Conservation (phyloP, 345 rosid species). For the Aquilaria sinensis region DNA sequence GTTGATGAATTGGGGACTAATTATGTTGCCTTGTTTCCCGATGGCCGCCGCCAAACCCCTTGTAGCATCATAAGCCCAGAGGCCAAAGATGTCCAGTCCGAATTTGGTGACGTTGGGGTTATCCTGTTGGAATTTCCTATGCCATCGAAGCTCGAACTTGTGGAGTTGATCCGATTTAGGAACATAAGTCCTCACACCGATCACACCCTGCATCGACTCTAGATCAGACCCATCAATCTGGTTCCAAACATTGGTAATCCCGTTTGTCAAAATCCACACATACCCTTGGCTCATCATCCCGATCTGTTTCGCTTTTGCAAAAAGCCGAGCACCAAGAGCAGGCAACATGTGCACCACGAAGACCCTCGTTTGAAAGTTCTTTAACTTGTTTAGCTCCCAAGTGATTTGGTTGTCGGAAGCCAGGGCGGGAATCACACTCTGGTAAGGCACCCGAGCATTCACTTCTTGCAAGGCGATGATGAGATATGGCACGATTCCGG, state of each 20-base stretch:
- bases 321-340: constrained; percentile 21
- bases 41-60: constrained; percentile 34
- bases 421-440: constrained; percentile 15
- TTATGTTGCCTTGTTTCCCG: constrained; percentile 14
- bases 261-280: constrained; percentile 35
- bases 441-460: constrained; percentile 15
- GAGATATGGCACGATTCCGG: constrained; percentile 24
- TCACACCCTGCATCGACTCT: constrained; percentile 22
- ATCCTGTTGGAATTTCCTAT: not conserved
- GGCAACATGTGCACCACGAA: constrained; percentile 34
- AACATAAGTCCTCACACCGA: constrained; percentile 20
- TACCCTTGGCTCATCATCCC: constrained; percentile 30
- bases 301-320: constrained; percentile 14
- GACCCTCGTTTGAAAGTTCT: constrained; percentile 26
- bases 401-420: constrained; percentile 16
- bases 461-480: constrained; percentile 20
- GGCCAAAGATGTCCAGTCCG: constrained; percentile 9
- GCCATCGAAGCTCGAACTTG: constrained; percentile 11
- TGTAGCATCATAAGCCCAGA: constrained; percentile 39
- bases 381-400: constrained; percentile 20
- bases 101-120: not conserved
- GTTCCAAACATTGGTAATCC: constrained; percentile 1
- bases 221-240: not conserved
- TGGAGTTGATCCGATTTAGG: constrained; percentile 5
- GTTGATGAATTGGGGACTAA: constrained; percentile 6